Percentiles rank a stretch among this genome's conserved stretches.
These are phyloP conservation scores for Dothiorella sarmentorum DNA, from an alignment of 2,329 filamentous ascomycete genomes.

Conservation along the genomic window DNA sequence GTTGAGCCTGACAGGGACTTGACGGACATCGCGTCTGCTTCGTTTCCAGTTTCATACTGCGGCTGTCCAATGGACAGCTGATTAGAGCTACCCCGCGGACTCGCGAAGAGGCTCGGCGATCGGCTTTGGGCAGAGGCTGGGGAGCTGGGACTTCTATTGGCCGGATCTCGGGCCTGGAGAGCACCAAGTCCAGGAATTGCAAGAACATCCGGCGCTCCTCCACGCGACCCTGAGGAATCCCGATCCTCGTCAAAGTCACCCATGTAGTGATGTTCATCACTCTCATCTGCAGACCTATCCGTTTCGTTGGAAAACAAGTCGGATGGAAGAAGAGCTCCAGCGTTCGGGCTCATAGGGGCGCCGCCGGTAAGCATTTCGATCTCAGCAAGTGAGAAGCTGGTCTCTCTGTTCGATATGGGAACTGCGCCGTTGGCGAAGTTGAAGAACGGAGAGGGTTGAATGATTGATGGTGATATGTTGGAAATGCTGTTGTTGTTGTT, in stretches of 20 bases:
- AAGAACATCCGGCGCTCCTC: slow-evolving; percentile 28
- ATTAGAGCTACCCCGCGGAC: slow-evolving; percentile 45
- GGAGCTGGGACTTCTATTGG: slow-evolving; percentile 38
- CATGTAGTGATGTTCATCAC: slow-evolving; percentile 25
- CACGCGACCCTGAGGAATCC: slow-evolving; percentile 26
- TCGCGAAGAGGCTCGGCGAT: slow-evolving; percentile 46
- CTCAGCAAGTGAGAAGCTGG: slow-evolving; percentile 53
- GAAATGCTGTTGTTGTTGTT: slow-evolving; percentile 42
- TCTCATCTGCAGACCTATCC: slow-evolving; percentile 35
- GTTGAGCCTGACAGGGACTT: slow-evolving; percentile 49
- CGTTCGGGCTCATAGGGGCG: slow-evolving; percentile 74
- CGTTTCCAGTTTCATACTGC: slow-evolving; percentile 39
- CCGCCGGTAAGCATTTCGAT: slow-evolving; percentile 59
- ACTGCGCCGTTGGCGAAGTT: slow-evolving; percentile 60
- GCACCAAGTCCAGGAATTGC: slow-evolving; percentile 42
- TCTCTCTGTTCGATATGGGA: slow-evolving; percentile 26
- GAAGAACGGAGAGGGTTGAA: slow-evolving; percentile 49
- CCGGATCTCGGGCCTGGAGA: slow-evolving; percentile 33
- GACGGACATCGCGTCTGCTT: slow-evolving; percentile 46
- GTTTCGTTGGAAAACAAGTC: slow-evolving; percentile 63
- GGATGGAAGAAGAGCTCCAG: slow-evolving; percentile 69
- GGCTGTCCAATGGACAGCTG: slow-evolving; percentile 39
- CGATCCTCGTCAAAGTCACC: slow-evolving; percentile 33
- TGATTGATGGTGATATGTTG: slow-evolving; percentile 52
- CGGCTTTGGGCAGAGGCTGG: slow-evolving; percentile 43